Conservation (phyloP, 257 asterid species). For the Thymus mandschuricus region DNA sequence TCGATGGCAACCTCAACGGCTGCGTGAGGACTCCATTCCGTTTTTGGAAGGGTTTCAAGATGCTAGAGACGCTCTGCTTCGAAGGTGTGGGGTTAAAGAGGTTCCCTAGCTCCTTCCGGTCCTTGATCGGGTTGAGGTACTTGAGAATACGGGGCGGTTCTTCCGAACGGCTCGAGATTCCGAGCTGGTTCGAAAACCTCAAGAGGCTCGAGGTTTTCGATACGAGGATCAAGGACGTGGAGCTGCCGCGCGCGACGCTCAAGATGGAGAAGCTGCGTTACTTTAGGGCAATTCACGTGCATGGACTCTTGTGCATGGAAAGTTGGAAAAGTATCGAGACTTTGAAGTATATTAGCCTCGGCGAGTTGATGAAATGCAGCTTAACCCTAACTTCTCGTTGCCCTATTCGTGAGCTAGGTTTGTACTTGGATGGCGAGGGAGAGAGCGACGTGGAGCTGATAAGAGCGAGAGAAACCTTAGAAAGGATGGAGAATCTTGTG, state of each 20-base stretch:
- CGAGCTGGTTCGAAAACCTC: slow-evolving; percentile 27
- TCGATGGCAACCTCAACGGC: background rate
- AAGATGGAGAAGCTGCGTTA: slow-evolving; percentile 21
- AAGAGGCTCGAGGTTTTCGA: slow-evolving; percentile 28
- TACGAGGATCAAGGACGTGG: background rate
- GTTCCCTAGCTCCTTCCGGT: background rate
- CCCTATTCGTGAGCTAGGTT: background rate
- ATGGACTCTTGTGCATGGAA: background rate
- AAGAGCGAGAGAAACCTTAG: background rate
- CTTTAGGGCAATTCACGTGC: background rate
- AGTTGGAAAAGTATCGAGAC: slow-evolving; percentile 21
- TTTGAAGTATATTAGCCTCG: slow-evolving; percentile 15
- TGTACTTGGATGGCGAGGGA: background rate
- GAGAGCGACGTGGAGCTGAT: background rate
- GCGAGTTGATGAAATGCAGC: background rate
- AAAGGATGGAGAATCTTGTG: background rate
- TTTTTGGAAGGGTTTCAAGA: slow-evolving; percentile 20
- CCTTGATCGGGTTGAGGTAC: slow-evolving; percentile 29
- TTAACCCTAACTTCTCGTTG: background rate
- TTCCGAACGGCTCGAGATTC: background rate
- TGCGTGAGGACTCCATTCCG: background rate
- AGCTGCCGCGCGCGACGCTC: slow-evolving; percentile 21
- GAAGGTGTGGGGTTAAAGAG: background rate
- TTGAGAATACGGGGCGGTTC: slow-evolving; percentile 3
- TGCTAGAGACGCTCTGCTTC: slow-evolving; percentile 21